Evolutionary conservation across 805 yeast species (phyloP), one percentile per base, ranked within the genome.

Genomic region (Yarrowia sp.): DNA sequence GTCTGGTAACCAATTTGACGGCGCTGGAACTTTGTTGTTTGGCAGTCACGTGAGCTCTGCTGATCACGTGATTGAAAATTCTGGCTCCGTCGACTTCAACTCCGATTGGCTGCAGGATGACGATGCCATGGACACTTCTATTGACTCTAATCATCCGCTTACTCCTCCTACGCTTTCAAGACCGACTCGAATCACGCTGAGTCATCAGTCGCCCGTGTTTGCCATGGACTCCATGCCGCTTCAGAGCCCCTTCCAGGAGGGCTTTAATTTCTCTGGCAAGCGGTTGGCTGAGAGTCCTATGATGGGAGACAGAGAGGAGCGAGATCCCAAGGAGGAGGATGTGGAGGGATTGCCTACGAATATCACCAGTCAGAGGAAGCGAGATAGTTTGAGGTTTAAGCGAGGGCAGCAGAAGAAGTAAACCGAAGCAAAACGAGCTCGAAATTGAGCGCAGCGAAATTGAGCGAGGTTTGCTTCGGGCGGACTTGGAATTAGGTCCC

Each of bases 301-400:
- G 65, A 59, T 59, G 65, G 52, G 65, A 2, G 65, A 59, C 10
- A 8, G n/a, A 7, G 36, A 26, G 2, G 22, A 22, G 5, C 26
- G 14, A 14, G 61, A 56, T 10, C 32, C 15, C 10, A 36, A 38
- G 26, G 67, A 63, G 12, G 46, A 48, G n/a, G 67, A 63, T 14
- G 41, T 48, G 32, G 69, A 48, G 32, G 69, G 58, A 1, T 15
- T 49, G 36, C 67, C 58, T 11, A 63, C 55, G 5, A 68, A 68
- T 22, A 61, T 61, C 14, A 68, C 70, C 0, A 19, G 63, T 8
- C 68, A 61, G 43, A 10, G 70, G 10, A 68, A 68, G 68, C 26
- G 67, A 50, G 70, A 68, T 36, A 50, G 65, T 42, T 58, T 68
- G 69, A 16, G 67, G 61, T 48, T 68, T 22, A 61, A 59, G 59